phyloP scores from a whole-genome alignment of 805 yeast genomes.

The Naumovozyma baii region DNA sequence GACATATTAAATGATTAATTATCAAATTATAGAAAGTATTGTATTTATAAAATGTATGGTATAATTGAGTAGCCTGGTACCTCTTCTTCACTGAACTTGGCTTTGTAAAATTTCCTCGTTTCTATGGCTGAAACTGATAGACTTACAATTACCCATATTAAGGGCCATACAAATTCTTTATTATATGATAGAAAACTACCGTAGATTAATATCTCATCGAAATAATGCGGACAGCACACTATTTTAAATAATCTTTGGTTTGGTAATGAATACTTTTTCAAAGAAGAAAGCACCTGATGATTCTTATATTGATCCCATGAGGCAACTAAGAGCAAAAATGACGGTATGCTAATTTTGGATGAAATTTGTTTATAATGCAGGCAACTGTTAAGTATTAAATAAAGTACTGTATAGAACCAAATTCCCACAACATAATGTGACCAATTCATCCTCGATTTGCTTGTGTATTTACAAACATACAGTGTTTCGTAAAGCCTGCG shows the following conservation, averaged over 20 bases:
- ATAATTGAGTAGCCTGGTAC: constrained; percentile 16
- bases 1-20: too few species aligned
- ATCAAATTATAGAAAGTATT: not conserved
- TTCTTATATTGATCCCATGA: constrained; percentile 31
- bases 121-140: constrained; percentile 49
- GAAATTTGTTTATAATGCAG: constrained; percentile 16
- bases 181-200: constrained; percentile 19
- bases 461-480: constrained; percentile 38
- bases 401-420: constrained; percentile 44
- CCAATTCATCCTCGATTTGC: constrained; percentile 47
- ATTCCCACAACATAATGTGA: constrained; percentile 60
- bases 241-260: constrained; percentile 37
- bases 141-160: constrained; percentile 34
- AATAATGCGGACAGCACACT: constrained; percentile 59
- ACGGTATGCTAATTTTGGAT: constrained; percentile 7
- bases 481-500: constrained; percentile 50
- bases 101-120: constrained; percentile 38
- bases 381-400: constrained; percentile 30
- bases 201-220: constrained; percentile 56
- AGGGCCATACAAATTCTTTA: constrained; percentile 16
- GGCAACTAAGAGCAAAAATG: constrained; percentile 17
- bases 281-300: constrained; percentile 40
- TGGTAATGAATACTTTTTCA: constrained; percentile 53
- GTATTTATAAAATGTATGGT: constrained; percentile 7
- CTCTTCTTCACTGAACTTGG: constrained; percentile 12